Conservation (phyloP, 345 rosid species). For the Salix purpurea region DNA sequence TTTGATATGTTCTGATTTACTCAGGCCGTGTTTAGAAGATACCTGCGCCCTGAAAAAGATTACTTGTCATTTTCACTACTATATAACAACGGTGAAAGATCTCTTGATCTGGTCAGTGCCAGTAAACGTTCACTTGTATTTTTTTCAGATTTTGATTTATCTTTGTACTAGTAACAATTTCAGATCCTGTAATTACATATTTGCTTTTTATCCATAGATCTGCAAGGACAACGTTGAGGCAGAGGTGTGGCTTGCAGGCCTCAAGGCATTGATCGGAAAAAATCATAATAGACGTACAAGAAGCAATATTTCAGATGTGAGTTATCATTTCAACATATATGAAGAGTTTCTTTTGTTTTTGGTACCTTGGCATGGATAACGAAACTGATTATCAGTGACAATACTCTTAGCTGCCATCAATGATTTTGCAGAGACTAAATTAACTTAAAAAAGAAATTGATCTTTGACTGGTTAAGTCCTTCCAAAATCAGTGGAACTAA, state of each 20-base stretch:
- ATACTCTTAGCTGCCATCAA: neutral
- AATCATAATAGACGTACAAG: conserved; percentile 46
- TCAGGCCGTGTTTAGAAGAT: conserved; percentile 91
- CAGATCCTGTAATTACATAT: conserved; percentile 11
- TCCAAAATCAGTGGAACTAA: neutral
- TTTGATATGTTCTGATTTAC: conserved; percentile 5
- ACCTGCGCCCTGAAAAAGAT: conserved; percentile 88
- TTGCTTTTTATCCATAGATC: conserved; percentile 47
- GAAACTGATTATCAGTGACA: neutral
- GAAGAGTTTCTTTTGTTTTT: neutral
- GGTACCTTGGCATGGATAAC: neutral
- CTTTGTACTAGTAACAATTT: neutral
- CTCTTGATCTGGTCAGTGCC: conserved; percentile 87
- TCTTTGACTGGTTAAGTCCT: neutral
- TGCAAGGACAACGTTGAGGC: conserved; percentile 95
- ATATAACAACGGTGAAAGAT: conserved; percentile 83
- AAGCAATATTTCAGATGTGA: conserved; percentile 74
- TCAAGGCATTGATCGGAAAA: conserved; percentile 60
- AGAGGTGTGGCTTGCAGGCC: conserved; percentile 84
- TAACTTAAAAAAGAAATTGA: too few species aligned
- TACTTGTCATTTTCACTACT: conserved; percentile 89
- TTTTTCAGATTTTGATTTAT: neutral
- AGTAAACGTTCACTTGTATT: neutral
- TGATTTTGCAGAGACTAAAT: neutral
- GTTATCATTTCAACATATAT: conserved; percentile 13